Base-by-base conservation (phyloP, 495 filamentous ascomycete species). In the Penicillium steckii region DNA sequence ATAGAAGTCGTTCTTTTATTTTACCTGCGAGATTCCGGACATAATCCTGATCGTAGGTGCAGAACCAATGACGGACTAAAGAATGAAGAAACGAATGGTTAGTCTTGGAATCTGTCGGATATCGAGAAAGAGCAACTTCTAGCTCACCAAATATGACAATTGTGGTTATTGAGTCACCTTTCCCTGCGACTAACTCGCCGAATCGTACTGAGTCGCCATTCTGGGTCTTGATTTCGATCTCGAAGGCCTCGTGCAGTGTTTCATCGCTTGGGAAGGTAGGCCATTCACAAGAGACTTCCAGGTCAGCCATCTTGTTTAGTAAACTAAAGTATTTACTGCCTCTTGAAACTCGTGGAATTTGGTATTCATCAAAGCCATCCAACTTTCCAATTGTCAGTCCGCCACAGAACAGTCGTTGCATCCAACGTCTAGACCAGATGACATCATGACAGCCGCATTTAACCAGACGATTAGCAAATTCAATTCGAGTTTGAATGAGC, bases 201-300 rank as follows among this genome's bases (percentile, higher is more conserved):
- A 67, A 64, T 8, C 64, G 59, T 9, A 67, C 38, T 2, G 26
- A 8, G 0, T 49, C 22, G 23, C 59, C 59, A 25, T 44, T 52
- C 9, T 53, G 35, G 7, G 48, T 40, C 17, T 58, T 35, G 1
- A 67, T 44, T 13, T 64, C 56, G 17, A 67, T 50, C 22, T 67
- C 56, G 21, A 64, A 67, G 12, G 61, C 61, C 29, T 64, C 56
- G 86, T 61, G 58, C 1, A 61, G 47, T 8, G 53, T 35, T 12
- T 54, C 58, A 19, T 61, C 58, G 3, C 37, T 26, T 3, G 56
- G 38, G 4, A 61, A 57, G 8, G 22, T 19, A 9, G 53, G 43
- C 10, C 30, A 23, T 3, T 47, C 26, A 15, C 19, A 32, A 18
- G 54, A 27, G 13, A 50, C 6, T 9, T 38, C 51, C 12, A 24